These are phyloP conservation scores for Maudiozyma bulderi DNA, from an alignment of 805 yeast genomes.

Conservation along the genomic window DNA sequence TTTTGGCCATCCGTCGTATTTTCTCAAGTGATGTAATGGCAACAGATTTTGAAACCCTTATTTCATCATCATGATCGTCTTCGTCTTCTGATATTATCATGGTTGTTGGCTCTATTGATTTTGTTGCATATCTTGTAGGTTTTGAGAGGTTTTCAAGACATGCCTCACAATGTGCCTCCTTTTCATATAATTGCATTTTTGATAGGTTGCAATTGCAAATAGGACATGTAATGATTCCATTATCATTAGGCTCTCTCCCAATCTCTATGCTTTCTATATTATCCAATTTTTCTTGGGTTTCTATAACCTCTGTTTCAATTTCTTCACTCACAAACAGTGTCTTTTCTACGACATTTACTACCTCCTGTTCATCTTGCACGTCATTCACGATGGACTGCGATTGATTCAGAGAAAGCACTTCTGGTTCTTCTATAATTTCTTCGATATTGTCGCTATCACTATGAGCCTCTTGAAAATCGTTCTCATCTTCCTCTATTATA, in stretches of 20 bases:
- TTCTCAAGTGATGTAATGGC: neutral
- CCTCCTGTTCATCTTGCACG: neutral
- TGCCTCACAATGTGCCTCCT: slow-evolving; percentile 47
- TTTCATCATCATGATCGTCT: neutral
- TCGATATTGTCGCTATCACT: neutral
- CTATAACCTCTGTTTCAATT: neutral
- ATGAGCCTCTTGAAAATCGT: neutral
- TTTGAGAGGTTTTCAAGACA: slow-evolving; percentile 32
- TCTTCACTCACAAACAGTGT: neutral
- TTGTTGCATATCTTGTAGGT: neutral
- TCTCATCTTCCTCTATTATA: slow-evolving; percentile 6
- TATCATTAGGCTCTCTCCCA: neutral
- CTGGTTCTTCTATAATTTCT: too few species aligned
- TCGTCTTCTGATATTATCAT: neutral
- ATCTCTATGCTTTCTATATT: neutral
- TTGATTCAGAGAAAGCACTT: too few species aligned
- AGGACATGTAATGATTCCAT: slow-evolving; percentile 36
- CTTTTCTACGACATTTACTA: neutral
- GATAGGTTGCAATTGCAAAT: slow-evolving; percentile 38
- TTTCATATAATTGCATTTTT: slow-evolving; percentile 31
- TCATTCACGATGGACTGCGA: neutral
- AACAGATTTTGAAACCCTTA: too few species aligned
- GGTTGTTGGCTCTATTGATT: neutral
- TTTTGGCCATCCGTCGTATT: too few species aligned
- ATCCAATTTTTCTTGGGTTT: neutral